Percentiles rank a stretch among this genome's conserved stretches.
Evolutionary conservation across 768 basidiomycete species (phyloP).

Genomic region (Hortiboletus flavorubellus): DNA sequence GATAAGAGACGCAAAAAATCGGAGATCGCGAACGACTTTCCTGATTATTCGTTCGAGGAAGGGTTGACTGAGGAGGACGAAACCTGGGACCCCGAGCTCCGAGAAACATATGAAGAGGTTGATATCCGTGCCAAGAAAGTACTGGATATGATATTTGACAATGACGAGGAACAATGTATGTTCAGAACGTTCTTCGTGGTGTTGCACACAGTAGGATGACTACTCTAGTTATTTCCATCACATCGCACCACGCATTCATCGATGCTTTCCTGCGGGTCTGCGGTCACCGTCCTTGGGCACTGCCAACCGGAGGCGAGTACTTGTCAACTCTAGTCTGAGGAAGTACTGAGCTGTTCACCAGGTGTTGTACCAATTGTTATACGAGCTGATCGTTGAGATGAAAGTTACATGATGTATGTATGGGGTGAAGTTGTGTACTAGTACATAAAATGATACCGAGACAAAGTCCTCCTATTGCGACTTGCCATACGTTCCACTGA

Average conservation of each 20-base stretch:
- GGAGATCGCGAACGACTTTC: constrained; percentile 46
- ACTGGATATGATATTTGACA: constrained; percentile 53
- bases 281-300: constrained; percentile 40
- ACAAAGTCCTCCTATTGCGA: too few species aligned
- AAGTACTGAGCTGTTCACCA: constrained; percentile 8
- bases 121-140: constrained; percentile 47
- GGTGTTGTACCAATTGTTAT: constrained; percentile 28
- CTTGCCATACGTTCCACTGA: constrained; percentile 48
- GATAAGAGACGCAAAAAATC: constrained; percentile 55
- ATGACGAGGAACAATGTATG: constrained; percentile 47
- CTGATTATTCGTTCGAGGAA: constrained; percentile 51
- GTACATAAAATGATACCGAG: not conserved
- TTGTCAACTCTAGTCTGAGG: not conserved
- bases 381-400: constrained; percentile 11
- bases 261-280: constrained; percentile 50
- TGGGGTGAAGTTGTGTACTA: not conserved
- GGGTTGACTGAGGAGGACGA: constrained; percentile 62
- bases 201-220: not conserved
- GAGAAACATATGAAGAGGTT: constrained; percentile 51
- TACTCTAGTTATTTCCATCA: constrained; percentile 58
- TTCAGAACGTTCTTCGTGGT: constrained; percentile 1
- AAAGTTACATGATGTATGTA: not conserved
- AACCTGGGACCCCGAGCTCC: constrained; percentile 51
- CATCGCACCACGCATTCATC: constrained; percentile 63
- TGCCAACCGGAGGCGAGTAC: constrained; percentile 63